Evolutionary conservation across 2,329 filamentous ascomycete species (phyloP), one percentile per base, ranked within the genome.

Genomic region (Penicillium sp.): DNA sequence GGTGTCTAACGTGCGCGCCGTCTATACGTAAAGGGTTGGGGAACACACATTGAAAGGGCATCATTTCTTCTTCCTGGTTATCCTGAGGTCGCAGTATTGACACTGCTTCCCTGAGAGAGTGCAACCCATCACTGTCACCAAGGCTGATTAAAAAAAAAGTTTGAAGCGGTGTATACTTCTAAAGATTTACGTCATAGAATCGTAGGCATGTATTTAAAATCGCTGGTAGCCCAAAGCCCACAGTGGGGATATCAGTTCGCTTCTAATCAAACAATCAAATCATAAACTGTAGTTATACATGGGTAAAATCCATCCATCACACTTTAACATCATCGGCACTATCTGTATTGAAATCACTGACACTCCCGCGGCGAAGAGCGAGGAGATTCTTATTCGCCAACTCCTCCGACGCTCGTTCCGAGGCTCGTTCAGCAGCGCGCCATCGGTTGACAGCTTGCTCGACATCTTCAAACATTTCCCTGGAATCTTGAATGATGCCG

Each of bases 381-480:
- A 76, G 62, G 31, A 75, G 62, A 43, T 69, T 75, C 63, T 76
- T 77, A 49, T 68, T 72, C 10, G 67, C 67, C 53, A 74, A 29
- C 52, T 75, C 75, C 55, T 77, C 76, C 2, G 73, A 70, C 14
- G 74, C 72, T 48, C 76, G 66, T 61, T 96, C 90, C 1, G 89
- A 70, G 19, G 74, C 72, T 45, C 76, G 66, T 61, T 96, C 90
- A 1, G 89, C 89, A 53, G 86, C 89, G 29, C 91, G 85, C 80
- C 93, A 88, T 64, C 89, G 88, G 39, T 84, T 86, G 16, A 96
- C 83, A 21, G 89, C 84, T 71, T 89, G 87, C 76, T 96, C 89
- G 1, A 96, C 91, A 73, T 93, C 90, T 58, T 89, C 83, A 67
- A 92, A 96, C 92, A 97, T 97, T 72, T 91, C 89, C 55, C 89